Evolutionary conservation across 164 flowering plant genomes (phyloP), one percentile per base, ranked within the genome.

Genomic region (Euptelea pleiosperma): DNA sequence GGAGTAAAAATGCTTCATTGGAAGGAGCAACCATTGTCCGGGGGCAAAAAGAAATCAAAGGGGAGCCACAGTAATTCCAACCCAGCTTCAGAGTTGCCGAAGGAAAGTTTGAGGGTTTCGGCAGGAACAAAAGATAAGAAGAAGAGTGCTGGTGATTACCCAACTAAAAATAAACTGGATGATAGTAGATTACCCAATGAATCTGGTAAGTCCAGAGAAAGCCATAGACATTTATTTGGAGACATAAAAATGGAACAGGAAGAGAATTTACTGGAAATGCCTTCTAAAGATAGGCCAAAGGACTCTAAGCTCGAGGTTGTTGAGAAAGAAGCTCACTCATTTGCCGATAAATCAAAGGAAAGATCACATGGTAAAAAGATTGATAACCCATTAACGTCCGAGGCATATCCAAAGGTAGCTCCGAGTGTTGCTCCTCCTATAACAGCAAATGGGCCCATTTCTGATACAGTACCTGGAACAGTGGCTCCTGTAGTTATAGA

Each of bases 401-500:
- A 52, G 51, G 41, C 49, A 22, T 14, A 46, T 61, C 51, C 58
- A 4, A 43, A 49, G 57, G 50, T 26, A 6, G 21, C 49, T 42
- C 31, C 28, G 22, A 43, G 37, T 40, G 41, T 12, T 55, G 70
- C 65, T 39, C 68, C 60, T 36, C 61, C 70, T 55, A 60, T 43
- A 25, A n/a, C 57, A 41, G 70, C 50, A 57, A 63, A 62, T 46
- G 70, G 55, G 37, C 72, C 21, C 31, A 29, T 12, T 24, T 31
- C 31, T 31, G 51, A 61, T 40, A 14, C 74, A 39, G 70, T 63
- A 53, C 63, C 63, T 55, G 60, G 71, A 19, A 43, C 56, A 11
- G 67, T 61, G n/a, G 74, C 75, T 57, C 84, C 93, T 63, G 58
- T 74, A 18, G 52, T 74, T n/a, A 71, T 70, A 61, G 64, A 86